phyloP scores from a whole-genome alignment of 1,284 basidiomycete genomes.

The Ustilago xerochloae region DNA sequence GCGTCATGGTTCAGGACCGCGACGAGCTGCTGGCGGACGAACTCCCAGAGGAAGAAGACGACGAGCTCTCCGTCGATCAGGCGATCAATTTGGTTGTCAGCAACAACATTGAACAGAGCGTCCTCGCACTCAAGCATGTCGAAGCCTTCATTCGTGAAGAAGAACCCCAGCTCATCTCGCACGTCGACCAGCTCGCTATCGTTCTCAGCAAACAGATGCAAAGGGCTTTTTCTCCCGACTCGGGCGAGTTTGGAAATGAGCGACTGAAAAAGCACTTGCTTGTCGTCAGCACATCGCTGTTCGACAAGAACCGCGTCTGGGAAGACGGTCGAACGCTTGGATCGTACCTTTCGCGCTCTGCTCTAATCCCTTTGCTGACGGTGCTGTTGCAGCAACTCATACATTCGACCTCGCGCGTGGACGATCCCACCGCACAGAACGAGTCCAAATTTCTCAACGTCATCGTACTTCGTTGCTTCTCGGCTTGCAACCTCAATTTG shows the following conservation, averaged over 20 bases:
- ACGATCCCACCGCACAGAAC: slow-evolving; percentile 73
- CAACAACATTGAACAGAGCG: slow-evolving; percentile 83
- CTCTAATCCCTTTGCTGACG: slow-evolving; percentile 73
- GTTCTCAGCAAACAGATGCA: slow-evolving; percentile 58
- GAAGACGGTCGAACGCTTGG: slow-evolving; percentile 55
- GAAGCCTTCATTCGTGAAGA: slow-evolving; percentile 55
- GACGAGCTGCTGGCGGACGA: slow-evolving; percentile 39
- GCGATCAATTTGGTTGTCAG: slow-evolving; percentile 74
- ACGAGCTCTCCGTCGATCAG: slow-evolving; percentile 53
- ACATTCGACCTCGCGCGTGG: slow-evolving; percentile 71
- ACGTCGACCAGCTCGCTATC: slow-evolving; percentile 73
- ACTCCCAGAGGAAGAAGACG: slow-evolving; percentile 44
- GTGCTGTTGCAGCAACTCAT: slow-evolving; percentile 89
- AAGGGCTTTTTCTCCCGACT: slow-evolving; percentile 45
- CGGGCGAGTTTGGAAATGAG: slow-evolving; percentile 24
- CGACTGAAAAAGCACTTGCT: slow-evolving; percentile 63
- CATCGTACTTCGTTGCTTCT: slow-evolving; percentile 92
- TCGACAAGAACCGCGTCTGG: slow-evolving; percentile 53
- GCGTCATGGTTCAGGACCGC: slow-evolving; percentile 5
- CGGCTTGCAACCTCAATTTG: slow-evolving; percentile 87
- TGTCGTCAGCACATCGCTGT: slow-evolving; percentile 49
- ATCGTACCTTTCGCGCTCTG: slow-evolving; percentile 52
- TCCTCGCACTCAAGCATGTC: slow-evolving; percentile 89
- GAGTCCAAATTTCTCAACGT: slow-evolving; percentile 96
- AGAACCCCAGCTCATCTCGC: slow-evolving; percentile 42